These are phyloP conservation scores for Ilex asprella DNA, from an alignment of 257 asterid species.

Conservation along the genomic window DNA sequence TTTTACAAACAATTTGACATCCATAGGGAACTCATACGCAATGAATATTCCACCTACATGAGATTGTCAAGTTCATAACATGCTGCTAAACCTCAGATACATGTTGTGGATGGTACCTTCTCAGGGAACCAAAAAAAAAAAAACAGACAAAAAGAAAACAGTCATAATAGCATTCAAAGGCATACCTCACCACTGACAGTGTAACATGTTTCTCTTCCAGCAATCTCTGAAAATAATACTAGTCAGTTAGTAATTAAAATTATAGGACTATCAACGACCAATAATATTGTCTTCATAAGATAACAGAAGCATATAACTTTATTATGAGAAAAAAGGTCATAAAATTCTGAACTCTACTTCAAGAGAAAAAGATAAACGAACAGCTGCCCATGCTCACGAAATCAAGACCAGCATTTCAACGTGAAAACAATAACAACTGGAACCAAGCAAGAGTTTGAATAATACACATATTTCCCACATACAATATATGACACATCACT, in stretches of 20 bases:
- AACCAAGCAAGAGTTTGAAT: too few species aligned
- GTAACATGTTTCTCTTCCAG: conserved; percentile 44
- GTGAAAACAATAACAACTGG: too few species aligned
- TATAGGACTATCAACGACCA: neutral
- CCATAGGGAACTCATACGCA: neutral
- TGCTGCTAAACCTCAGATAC: too few species aligned
- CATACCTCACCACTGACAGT: conserved; percentile 71
- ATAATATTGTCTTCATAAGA: conserved; percentile 7
- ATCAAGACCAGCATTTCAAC: too few species aligned
- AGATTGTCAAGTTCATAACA: neutral
- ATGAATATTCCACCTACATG: neutral
- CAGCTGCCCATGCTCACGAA: too few species aligned
- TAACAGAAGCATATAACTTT: neutral
- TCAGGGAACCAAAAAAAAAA: too few species aligned
- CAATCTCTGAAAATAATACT: conserved; percentile 37
- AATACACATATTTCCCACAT: too few species aligned
- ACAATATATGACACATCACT: too few species aligned
- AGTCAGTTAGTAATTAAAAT: neutral
- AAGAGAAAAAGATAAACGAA: too few species aligned
- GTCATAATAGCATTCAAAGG: neutral
- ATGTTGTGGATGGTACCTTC: too few species aligned
- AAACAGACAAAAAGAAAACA: neutral
- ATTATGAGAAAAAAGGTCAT: neutral
- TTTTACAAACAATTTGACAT: neutral
- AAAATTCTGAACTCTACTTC: too few species aligned